Percentiles rank a stretch among this genome's conserved stretches.
phyloP scores from a whole-genome alignment of 306 rosid genomes.

The Vigna mungo region DNA sequence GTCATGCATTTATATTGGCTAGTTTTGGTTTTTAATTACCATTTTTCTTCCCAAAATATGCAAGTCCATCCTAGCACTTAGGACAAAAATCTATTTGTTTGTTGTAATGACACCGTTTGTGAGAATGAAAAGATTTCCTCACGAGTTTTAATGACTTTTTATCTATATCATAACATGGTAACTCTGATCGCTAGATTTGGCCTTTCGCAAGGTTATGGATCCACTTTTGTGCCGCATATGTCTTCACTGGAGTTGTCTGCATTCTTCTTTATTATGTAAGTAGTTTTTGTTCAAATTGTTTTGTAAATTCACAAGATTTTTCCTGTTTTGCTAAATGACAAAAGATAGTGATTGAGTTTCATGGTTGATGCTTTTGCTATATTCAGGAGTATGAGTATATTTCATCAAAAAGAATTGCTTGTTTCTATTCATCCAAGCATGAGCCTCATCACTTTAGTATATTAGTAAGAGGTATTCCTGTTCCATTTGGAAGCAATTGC shows the following conservation, averaged over 20 bases:
- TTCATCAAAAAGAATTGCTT: conserved; percentile 65
- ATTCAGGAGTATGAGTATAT: conserved; percentile 72
- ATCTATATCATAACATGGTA: conserved; percentile 41
- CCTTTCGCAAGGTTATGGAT: conserved; percentile 85
- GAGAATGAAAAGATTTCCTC: conserved; percentile 26
- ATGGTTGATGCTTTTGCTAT: conserved; percentile 41
- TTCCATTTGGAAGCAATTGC: conserved; percentile 61
- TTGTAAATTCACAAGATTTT: conserved; percentile 15
- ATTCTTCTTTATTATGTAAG: conserved; percentile 84
- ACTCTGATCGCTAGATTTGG: conserved; percentile 57
- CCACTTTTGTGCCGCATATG: conserved; percentile 76
- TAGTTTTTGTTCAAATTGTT: conserved; percentile 38
- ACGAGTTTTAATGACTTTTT: conserved; percentile 26
- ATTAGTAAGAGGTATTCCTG: conserved; percentile 75
- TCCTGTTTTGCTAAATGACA: conserved; percentile 23
- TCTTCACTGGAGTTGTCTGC: conserved; percentile 80
- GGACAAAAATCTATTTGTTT: not conserved
- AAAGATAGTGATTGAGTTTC: conserved; percentile 22
- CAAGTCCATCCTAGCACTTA: conserved; percentile 11
- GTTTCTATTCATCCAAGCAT: conserved; percentile 68
- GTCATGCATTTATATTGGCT: conserved; percentile 32
- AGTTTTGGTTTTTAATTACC: not conserved
- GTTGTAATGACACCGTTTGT: conserved; percentile 7
- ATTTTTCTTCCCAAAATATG: not conserved
- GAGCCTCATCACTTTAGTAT: conserved; percentile 67